Evolutionary conservation across 768 basidiomycete species (phyloP).

Genomic region (Tylopilus vinaceipallidus): DNA sequence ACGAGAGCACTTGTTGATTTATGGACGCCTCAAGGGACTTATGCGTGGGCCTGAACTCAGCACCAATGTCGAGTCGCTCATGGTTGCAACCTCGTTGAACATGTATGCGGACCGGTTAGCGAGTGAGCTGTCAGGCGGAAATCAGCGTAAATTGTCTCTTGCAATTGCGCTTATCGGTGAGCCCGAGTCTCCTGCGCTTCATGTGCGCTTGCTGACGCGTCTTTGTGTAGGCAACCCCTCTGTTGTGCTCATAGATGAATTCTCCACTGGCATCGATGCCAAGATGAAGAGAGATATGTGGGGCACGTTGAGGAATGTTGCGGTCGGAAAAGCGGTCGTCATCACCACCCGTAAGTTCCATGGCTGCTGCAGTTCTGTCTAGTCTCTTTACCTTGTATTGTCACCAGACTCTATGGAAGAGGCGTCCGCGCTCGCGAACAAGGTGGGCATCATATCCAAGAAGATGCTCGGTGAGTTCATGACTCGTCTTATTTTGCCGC

Average conservation of each 20-base stretch:
- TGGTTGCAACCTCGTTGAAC: slow-evolving; percentile 56
- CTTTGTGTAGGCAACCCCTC: slow-evolving; percentile 59
- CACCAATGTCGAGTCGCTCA: slow-evolving; percentile 52
- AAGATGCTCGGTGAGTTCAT: slow-evolving; percentile 57
- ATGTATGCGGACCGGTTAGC: slow-evolving; percentile 70
- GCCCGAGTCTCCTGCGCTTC: background rate
- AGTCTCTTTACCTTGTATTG: background rate
- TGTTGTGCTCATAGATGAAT: slow-evolving; percentile 80
- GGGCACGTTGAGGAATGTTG: slow-evolving; percentile 63
- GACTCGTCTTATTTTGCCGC: background rate
- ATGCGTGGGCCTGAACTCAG: slow-evolving; percentile 45
- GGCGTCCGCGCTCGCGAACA: slow-evolving; percentile 71
- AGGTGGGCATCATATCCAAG: slow-evolving; percentile 74
- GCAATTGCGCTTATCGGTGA: slow-evolving; percentile 74
- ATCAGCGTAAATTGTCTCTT: slow-evolving; percentile 72
- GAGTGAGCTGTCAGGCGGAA: slow-evolving; percentile 74
- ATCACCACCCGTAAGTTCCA: slow-evolving; percentile 63
- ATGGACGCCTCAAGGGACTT: slow-evolving; percentile 74
- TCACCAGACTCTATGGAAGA: slow-evolving; percentile 78
- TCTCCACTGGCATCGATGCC: slow-evolving; percentile 80
- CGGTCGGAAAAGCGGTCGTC: slow-evolving; percentile 65
- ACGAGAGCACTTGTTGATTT: slow-evolving; percentile 69
- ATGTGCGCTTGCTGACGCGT: background rate
- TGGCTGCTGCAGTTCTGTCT: background rate
- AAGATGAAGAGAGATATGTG: slow-evolving; percentile 86